Percentiles rank a stretch among this genome's conserved stretches.
phyloP scores from a whole-genome alignment of 768 basidiomycete species.

The Pleurotus tuoliensis region DNA sequence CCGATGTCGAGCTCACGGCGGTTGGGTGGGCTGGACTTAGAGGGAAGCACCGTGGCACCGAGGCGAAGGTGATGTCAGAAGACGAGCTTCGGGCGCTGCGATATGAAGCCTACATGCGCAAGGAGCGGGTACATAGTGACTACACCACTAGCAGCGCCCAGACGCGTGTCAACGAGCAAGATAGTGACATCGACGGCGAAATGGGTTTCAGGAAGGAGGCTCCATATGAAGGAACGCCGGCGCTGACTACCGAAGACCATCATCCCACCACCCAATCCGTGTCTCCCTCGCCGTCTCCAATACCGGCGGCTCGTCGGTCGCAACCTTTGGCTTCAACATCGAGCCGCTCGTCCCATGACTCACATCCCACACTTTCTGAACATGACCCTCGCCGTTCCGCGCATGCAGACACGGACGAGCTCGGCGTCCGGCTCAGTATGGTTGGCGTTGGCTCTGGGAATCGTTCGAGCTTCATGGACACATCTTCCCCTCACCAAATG shows the following conservation, averaged over 20 bases:
- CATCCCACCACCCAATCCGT: conserved; percentile 13
- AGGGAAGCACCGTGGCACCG: conserved; percentile 18
- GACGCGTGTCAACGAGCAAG: conserved; percentile 16
- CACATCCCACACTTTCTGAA: conserved; percentile 27
- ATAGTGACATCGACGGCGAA: not conserved
- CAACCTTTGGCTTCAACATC: not conserved
- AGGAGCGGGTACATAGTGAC: conserved; percentile 26
- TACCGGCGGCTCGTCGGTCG: not conserved
- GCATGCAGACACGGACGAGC: conserved; percentile 17
- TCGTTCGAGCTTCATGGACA: conserved; percentile 24
- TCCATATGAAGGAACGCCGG: not conserved
- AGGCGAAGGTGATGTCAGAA: conserved; percentile 23
- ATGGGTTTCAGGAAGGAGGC: conserved; percentile 2
- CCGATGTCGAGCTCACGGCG: not conserved
- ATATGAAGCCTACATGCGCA: conserved; percentile 34
- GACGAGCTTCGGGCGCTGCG: conserved; percentile 36
- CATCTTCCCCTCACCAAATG: not conserved
- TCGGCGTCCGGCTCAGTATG: conserved; percentile 28
- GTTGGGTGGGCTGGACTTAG: not conserved
- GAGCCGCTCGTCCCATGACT: conserved; percentile 10
- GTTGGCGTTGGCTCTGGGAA: conserved; percentile 42
- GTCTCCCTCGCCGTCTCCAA: not conserved
- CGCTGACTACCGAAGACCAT: conserved; percentile 10
- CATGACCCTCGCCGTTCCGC: conserved; percentile 16
- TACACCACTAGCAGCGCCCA: conserved; percentile 28